Evolutionary conservation across 2,329 filamentous ascomycete genomes (phyloP).

Genomic region (Geoglossum cookeanum): DNA sequence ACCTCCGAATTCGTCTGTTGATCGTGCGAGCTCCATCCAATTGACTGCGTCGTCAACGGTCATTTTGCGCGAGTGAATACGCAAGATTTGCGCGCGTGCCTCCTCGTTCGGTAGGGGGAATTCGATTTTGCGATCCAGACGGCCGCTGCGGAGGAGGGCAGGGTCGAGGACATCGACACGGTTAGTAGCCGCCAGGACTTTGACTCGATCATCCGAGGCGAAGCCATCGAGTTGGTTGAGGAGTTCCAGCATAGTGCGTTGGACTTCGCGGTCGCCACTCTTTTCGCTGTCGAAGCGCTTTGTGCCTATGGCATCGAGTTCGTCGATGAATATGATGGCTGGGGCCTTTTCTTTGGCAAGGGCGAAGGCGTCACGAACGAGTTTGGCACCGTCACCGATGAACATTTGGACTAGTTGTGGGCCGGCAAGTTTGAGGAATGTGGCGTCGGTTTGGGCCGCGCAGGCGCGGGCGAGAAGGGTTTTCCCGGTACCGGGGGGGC

Average conservation of each 20-base stretch:
- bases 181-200: conserved; percentile 88
- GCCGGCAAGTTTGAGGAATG: conserved; percentile 93
- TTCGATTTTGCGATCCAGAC: conserved; percentile 92
- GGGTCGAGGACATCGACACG: conserved; percentile 87
- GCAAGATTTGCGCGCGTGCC: conserved; percentile 86
- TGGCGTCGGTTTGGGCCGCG: conserved; percentile 93
- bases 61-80: conserved; percentile 98
- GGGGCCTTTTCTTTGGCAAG: conserved; percentile 97
- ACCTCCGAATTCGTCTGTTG: conserved; percentile 95
- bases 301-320: conserved; percentile 92
- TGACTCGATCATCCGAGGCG: conserved; percentile 89
- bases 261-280: conserved; percentile 91
- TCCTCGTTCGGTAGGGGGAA: conserved; percentile 97
- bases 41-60: conserved; percentile 83
- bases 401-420: conserved; percentile 99
- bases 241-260: conserved; percentile 95
- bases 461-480: conserved; percentile 87
- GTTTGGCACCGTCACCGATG: conserved; percentile 93
- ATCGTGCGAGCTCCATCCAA: conserved; percentile 87
- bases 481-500: conserved; percentile 77
- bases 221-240: conserved; percentile 98
- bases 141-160: conserved; percentile 74
- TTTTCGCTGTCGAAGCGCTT: conserved; percentile 99
- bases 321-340: conserved; percentile 98
- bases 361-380: conserved; percentile 93